A percentile compares a stretch with the other conserved stretches of the same genome.
These are phyloP conservation scores for Thuidium tamariscinum DNA, from an alignment of 225 moss, liverwort and hornwort genomes.

Conservation along the genomic window DNA sequence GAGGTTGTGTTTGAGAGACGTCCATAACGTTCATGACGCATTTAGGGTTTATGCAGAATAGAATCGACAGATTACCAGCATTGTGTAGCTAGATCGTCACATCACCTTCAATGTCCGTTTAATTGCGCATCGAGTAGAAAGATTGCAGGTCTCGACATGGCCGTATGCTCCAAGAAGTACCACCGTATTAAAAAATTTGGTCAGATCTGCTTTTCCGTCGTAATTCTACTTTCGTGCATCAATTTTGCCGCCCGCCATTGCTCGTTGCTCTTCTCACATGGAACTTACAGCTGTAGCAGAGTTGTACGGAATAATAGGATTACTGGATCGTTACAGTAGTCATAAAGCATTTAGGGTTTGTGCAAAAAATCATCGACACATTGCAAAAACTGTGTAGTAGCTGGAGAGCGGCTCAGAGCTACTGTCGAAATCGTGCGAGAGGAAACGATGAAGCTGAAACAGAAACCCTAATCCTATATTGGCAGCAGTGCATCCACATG, in stretches of 20 bases:
- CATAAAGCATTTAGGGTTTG: not conserved
- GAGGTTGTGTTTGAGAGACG: not conserved
- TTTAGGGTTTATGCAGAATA: not conserved
- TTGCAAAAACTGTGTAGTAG: not conserved
- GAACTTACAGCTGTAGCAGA: not conserved
- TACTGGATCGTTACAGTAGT: not conserved
- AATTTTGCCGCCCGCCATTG: not conserved
- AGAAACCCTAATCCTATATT: not conserved
- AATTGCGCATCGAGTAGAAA: not conserved
- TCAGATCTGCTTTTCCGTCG: not conserved
- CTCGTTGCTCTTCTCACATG: not conserved
- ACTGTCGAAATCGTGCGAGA: slow-evolving; percentile 2
- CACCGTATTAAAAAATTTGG: not conserved
- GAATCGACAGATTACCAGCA: not conserved
- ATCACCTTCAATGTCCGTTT: not conserved
- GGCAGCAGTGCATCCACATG: not conserved
- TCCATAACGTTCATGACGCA: not conserved
- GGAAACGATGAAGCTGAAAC: not conserved
- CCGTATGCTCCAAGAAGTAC: not conserved
- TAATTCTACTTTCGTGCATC: not conserved
- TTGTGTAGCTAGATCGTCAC: not conserved
- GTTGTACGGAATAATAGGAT: not conserved
- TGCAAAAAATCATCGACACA: not conserved
- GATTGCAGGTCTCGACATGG: not conserved
- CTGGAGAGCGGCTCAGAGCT: not conserved